Base-by-base conservation (phyloP, 139 green algal genomes). In the Chlamydomonas asymmetrica region DNA sequence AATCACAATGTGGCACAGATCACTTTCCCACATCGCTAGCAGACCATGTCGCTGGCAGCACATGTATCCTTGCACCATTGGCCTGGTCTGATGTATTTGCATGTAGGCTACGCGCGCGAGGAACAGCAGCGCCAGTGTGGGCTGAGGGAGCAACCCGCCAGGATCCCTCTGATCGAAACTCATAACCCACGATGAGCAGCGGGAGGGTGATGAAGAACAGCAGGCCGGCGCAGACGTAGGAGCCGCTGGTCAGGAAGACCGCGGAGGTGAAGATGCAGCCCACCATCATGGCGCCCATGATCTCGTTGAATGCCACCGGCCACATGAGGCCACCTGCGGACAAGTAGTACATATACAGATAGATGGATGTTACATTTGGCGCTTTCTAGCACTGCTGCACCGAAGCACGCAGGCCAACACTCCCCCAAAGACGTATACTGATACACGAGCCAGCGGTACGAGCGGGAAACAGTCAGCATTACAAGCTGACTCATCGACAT, bases 271-370 rank as follows among this genome's bases (percentile, higher is more conserved):
- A 72, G 25, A 72, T 0, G 35, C 41, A 35, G 35, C 57, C 31
- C 0, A 79, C 35, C 0, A 62, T 1, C 48, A 79, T 20, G 63
- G 62, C 72, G n/a, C 62, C 48, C 62, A 79, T 39, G 16, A 72
- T 39, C 61, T 62, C 45, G 23, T 45, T 37, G 32, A 79, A 72
- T 49, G 72, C 23, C 37, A 72, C 64, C 35, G 59, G 73, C 45
- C 64, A 73, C 61, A 70, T 72, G n/a, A 25, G 48, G 37, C 73
- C 73, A n/a, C 73, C 73, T 79, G 73, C 1, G 32, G 43, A 41
- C 22, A 1, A 9, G 54, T 7, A 31, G 29, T 9, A 40, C n/a
- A n/a, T n/a, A n/a, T n/a, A n/a, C n/a, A n/a, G n/a, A n/a, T n/a
- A n/a, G n/a, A n/a, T n/a, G n/a, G n/a, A n/a, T n/a, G n/a, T n/a